A percentile compares a stretch with the other conserved stretches of the same genome.
Evolutionary conservation across 495 filamentous ascomycete species (phyloP).

Genomic region (Trichoderma asperelloides): DNA sequence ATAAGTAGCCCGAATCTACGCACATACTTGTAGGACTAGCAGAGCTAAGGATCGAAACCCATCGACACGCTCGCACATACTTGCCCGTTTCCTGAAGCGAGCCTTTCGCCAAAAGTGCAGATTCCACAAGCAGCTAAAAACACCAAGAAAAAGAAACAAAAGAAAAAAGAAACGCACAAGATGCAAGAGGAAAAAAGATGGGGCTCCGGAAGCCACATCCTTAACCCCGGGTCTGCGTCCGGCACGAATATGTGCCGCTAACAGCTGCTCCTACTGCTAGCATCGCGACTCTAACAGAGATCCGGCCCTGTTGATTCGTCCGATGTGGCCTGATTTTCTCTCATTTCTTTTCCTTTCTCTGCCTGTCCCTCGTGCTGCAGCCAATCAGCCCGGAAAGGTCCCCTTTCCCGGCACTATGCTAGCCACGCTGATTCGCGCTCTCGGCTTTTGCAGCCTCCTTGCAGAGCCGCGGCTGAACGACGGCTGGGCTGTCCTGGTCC

Average conservation of each 20-base stretch:
- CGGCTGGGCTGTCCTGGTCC: neutral
- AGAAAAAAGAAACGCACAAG: no score
- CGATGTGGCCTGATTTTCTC: conserved; percentile 1
- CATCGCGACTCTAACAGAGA: neutral
- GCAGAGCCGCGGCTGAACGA: neutral
- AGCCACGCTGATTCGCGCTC: neutral
- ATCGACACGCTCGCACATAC: no score
- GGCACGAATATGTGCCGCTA: neutral
- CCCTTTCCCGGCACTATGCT: neutral
- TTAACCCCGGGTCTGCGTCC: neutral
- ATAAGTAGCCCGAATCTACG: no score
- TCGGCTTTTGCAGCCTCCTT: neutral
- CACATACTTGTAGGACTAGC: no score
- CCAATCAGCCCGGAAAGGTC: neutral
- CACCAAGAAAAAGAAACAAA: no score
- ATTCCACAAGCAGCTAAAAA: no score
- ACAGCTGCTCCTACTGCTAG: neutral
- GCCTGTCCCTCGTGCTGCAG: neutral
- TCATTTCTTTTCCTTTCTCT: neutral
- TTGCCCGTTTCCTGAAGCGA: no score
- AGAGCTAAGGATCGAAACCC: no score
- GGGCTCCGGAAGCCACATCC: neutral
- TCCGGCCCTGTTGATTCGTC: neutral
- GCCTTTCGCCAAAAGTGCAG: no score
- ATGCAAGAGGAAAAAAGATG: neutral